Evolutionary conservation across 352 stramenopile genomes (phyloP).

Genomic region (Globisporangium spinosum): DNA sequence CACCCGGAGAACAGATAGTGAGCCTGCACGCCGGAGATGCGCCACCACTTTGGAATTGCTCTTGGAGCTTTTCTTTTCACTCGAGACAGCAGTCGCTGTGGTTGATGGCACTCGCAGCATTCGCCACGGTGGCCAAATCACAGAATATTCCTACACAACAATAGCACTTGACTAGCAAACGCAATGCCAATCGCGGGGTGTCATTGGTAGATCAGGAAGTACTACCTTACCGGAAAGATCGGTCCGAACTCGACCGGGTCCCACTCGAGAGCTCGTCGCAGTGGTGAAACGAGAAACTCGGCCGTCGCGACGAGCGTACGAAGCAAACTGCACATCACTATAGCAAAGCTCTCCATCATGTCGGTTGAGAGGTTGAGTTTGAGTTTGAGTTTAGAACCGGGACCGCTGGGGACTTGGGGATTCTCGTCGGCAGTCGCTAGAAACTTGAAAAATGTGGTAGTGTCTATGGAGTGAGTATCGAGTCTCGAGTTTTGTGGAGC

Average conservation of each 20-base stretch:
- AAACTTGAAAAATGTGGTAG: not conserved
- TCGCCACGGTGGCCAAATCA: no score
- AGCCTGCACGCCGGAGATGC: no score
- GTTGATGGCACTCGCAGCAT: not conserved
- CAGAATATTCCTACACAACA: not conserved
- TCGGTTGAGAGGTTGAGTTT: not conserved
- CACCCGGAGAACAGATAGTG: no score
- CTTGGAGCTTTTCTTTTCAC: not conserved
- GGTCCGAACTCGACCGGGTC: not conserved
- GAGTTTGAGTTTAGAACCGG: no score
- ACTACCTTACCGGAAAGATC: constrained; percentile 2
- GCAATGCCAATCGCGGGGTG: not conserved
- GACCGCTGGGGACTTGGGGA: not conserved
- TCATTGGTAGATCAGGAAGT: not conserved
- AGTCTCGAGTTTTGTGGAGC: no score
- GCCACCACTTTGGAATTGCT: not conserved
- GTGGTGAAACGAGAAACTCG: not conserved
- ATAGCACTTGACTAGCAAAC: not conserved
- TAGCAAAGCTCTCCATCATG: not conserved
- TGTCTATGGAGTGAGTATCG: no score
- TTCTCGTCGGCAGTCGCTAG: not conserved
- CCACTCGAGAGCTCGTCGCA: not conserved
- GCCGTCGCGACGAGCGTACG: not conserved
- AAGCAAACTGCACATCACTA: not conserved
- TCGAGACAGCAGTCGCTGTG: not conserved